Evolutionary conservation across 1,139 yeast genomes (phyloP).

Genomic region (Yamadazyma atlantica): DNA sequence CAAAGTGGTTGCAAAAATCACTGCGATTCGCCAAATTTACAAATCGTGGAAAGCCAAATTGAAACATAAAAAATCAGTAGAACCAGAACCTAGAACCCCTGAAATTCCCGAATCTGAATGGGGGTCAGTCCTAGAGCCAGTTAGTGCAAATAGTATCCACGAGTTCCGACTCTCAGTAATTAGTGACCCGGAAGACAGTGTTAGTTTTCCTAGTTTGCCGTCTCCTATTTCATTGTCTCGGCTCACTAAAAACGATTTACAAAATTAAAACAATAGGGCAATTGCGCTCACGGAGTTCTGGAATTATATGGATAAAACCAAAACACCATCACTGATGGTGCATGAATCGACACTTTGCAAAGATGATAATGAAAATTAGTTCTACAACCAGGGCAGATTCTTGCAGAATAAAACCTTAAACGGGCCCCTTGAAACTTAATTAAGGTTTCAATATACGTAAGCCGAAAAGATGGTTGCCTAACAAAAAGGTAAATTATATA

Average conservation of each 20-base stretch:
- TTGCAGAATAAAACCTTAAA: no score
- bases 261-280: neutral
- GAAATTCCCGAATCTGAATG: no score
- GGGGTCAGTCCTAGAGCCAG: no score
- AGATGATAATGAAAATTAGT: neutral
- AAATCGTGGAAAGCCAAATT: no score
- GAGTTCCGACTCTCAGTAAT: neutral
- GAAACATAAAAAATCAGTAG: no score
- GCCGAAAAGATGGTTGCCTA: neutral
- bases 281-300: neutral
- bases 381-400: no score
- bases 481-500: neutral
- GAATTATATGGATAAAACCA: neutral
- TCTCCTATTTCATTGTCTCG: neutral
- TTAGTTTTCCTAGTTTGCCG: neutral
- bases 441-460: neutral
- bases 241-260: no score
- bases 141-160: neutral
- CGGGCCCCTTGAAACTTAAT: neutral
- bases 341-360: no score
- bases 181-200: neutral
- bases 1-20: slow-evolving; percentile 1
- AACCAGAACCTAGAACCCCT: no score
- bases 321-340: neutral
- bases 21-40: slow-evolving; percentile 1